Percentiles rank a stretch among this genome's conserved stretches.
These are phyloP conservation scores for Diaporthe capsici DNA, from an alignment of 2,329 filamentous ascomycete genomes.

Conservation along the genomic window DNA sequence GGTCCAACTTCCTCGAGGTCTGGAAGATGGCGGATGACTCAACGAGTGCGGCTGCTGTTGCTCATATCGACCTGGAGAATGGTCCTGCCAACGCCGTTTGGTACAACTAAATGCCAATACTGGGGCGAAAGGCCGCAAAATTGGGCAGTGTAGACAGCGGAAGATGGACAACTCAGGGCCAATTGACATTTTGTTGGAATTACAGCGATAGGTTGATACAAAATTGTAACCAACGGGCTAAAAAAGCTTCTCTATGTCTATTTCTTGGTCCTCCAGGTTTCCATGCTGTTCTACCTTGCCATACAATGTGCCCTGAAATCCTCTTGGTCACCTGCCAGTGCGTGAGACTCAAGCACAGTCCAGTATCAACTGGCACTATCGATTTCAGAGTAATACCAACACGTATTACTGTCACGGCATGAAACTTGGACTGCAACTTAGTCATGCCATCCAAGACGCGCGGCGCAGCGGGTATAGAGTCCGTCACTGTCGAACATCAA, in stretches of 20 bases:
- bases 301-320: neutral
- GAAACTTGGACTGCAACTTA: neutral
- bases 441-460: constrained; percentile 1
- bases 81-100: constrained; percentile 27
- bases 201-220: too few species aligned
- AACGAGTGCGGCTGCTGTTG: constrained; percentile 1
- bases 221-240: too few species aligned
- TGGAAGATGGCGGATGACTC: constrained; percentile 49
- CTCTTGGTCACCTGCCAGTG: neutral
- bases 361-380: too few species aligned
- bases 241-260: too few species aligned
- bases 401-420: neutral
- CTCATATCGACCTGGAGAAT: constrained; percentile 24
- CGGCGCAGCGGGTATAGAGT: neutral
- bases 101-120: neutral
- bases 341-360: neutral
- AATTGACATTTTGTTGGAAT: too few species aligned
- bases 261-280: too few species aligned
- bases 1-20: constrained; percentile 52
- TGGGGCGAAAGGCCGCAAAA: too few species aligned
- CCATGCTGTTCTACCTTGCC: neutral
- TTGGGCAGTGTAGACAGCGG: too few species aligned
- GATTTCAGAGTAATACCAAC: neutral
- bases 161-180: too few species aligned
- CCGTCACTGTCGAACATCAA: neutral